These are phyloP conservation scores for Boletus eberwhitei DNA, from an alignment of 768 basidiomycete species.

Conservation along the genomic window DNA sequence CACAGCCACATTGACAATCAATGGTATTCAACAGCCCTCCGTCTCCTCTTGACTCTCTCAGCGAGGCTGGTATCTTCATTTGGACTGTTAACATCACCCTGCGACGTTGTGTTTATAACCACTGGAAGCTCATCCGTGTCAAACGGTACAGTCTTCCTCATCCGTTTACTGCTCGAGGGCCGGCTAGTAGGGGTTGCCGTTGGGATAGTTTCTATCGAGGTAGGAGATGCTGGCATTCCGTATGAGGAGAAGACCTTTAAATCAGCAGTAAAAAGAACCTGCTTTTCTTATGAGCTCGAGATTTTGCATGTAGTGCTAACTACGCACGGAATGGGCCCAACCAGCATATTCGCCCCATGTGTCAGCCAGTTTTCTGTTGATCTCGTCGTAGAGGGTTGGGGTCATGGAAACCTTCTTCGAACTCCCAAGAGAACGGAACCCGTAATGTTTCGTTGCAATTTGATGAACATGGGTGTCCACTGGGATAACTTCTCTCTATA, in stretches of 20 bases:
- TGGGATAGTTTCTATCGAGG: conserved; percentile 15
- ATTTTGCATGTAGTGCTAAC: neutral
- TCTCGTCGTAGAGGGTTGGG: conserved; percentile 70
- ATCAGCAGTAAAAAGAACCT: conserved; percentile 78
- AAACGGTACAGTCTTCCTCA: conserved; percentile 8
- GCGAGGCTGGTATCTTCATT: conserved; percentile 27
- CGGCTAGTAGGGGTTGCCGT: conserved; percentile 31
- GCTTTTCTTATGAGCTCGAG: neutral
- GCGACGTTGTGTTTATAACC: neutral
- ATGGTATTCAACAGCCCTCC: conserved; percentile 14
- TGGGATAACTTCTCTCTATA: conserved; percentile 81
- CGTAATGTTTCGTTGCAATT: conserved; percentile 79
- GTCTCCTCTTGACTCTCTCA: conserved; percentile 44
- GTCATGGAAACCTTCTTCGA: conserved; percentile 61
- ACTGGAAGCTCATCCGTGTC: conserved; percentile 12
- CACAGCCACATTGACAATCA: conserved; percentile 22
- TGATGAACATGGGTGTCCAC: conserved; percentile 96
- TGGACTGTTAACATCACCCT: neutral
- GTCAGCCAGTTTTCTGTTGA: conserved; percentile 54
- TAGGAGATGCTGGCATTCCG: conserved; percentile 37
- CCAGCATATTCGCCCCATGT: conserved; percentile 87
- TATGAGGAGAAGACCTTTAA: conserved; percentile 63
- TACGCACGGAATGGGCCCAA: conserved; percentile 81
- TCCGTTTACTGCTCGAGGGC: conserved; percentile 35
- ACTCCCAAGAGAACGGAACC: conserved; percentile 44